A percentile compares a stretch with the other conserved stretches of the same genome.
These are phyloP conservation scores for Leccinum broughii DNA, from an alignment of 768 basidiomycete genomes.

Conservation along the genomic window DNA sequence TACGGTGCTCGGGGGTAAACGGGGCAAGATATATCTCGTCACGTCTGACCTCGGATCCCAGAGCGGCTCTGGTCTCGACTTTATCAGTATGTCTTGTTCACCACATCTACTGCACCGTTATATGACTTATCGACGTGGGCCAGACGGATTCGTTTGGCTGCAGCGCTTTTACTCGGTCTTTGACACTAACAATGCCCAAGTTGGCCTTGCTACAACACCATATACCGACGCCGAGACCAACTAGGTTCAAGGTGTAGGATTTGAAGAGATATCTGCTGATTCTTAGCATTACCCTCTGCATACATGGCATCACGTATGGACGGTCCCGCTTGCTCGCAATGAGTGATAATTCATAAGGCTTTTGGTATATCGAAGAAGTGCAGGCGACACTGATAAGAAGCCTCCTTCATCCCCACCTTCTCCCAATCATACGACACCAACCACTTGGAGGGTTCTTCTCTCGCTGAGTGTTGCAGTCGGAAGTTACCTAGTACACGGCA, in stretches of 20 bases:
- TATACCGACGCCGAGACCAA: slow-evolving; percentile 42
- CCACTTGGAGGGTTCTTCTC: too few relatives aligned
- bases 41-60: slow-evolving; percentile 49
- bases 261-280: neutral
- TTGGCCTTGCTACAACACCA: slow-evolving; percentile 29
- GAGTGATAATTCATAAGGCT: neutral
- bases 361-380: neutral
- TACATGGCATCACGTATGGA: neutral
- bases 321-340: neutral
- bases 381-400: too few relatives aligned
- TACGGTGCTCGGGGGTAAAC: slow-evolving; percentile 52
- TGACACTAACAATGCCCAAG: slow-evolving; percentile 36
- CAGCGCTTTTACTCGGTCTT: slow-evolving; percentile 62
- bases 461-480: too few relatives aligned
- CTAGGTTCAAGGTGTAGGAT: neutral
- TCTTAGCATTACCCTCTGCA: neutral
- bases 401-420: too few relatives aligned
- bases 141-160: slow-evolving; percentile 58
- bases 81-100: slow-evolving; percentile 50
- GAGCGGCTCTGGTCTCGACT: slow-evolving; percentile 61
- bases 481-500: too few relatives aligned
- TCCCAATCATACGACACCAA: too few relatives aligned
- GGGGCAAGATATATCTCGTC: slow-evolving; percentile 54
- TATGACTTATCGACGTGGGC: neutral
- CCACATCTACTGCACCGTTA: neutral